Evolutionary conservation across 129 eudicot genomes (phyloP).

Genomic region (Flaveria robusta): DNA sequence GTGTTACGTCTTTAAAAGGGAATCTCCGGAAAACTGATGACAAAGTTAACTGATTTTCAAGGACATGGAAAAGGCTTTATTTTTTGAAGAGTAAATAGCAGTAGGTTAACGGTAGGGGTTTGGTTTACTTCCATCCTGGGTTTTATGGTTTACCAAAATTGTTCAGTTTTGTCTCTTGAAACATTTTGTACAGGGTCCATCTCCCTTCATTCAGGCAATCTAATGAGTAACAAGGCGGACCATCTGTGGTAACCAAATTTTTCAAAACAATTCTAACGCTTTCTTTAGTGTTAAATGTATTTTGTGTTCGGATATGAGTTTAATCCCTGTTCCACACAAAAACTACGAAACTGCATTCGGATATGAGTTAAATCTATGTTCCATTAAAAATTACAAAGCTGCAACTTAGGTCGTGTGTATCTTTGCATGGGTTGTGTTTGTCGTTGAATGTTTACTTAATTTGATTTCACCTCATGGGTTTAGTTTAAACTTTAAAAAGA

Average conservation of each 20-base stretch:
- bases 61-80: conserved; percentile 6
- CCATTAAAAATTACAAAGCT: too few relatives aligned
- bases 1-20: conserved; percentile 21
- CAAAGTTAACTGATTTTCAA: conserved; percentile 13
- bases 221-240: too few relatives aligned
- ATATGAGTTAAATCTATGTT: too few relatives aligned
- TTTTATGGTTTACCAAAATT: conserved; percentile 6
- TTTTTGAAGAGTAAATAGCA: conserved; percentile 31
- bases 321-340: too few relatives aligned
- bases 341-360: too few relatives aligned
- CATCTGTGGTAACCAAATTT: neutral
- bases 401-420: too few relatives aligned
- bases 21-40: conserved; percentile 19
- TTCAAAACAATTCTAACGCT: conserved; percentile 4
- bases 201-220: conserved; percentile 14
- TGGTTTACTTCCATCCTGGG: neutral
- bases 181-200: conserved; percentile 28
- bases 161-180: neutral
- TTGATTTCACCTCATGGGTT: too few relatives aligned
- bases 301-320: too few relatives aligned
- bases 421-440: too few relatives aligned
- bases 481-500: too few relatives aligned
- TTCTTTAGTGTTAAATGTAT: neutral
- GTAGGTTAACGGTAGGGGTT: conserved; percentile 18
- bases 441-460: too few relatives aligned